These are phyloP conservation scores for Zea luxurians DNA, from an alignment of 176 grass and related monocot genomes.

Conservation along the genomic window DNA sequence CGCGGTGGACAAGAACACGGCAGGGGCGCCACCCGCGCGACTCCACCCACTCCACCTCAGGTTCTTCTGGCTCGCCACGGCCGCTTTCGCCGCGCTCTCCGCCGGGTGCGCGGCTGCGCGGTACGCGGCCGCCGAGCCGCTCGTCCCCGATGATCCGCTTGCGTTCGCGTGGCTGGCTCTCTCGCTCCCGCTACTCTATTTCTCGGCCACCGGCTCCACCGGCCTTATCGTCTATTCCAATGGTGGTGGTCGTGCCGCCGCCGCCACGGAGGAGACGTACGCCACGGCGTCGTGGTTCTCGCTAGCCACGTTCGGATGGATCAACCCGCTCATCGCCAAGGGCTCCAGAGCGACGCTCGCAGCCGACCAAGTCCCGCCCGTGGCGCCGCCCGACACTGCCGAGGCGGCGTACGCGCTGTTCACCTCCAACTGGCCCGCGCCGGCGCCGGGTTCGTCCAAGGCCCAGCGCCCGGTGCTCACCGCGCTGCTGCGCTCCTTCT, in stretches of 20 bases:
- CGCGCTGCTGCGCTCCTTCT: slow-evolving; percentile 60
- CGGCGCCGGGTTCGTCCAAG: slow-evolving; percentile 16
- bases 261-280: slow-evolving; percentile 31
- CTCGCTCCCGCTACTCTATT: slow-evolving; percentile 45
- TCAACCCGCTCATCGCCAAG: slow-evolving; percentile 59
- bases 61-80: slow-evolving; percentile 48
- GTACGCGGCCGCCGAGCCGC: slow-evolving; percentile 20
- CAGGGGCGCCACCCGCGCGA: neutral
- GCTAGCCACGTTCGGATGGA: slow-evolving; percentile 52
- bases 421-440: slow-evolving; percentile 50
- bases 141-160: slow-evolving; percentile 45
- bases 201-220: slow-evolving; percentile 21
- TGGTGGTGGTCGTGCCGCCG: neutral
- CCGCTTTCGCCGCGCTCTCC: slow-evolving; percentile 19
- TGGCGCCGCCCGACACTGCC: slow-evolving; percentile 45
- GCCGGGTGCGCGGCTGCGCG: slow-evolving; percentile 32
- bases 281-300: slow-evolving; percentile 57
- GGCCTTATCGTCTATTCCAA: neutral
- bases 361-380: slow-evolving; percentile 41
- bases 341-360: slow-evolving; percentile 38
- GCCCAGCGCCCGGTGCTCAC: slow-evolving; percentile 22
- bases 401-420: slow-evolving; percentile 45
- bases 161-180: slow-evolving; percentile 37
- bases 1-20: slow-evolving; percentile 31
- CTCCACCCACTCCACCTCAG: slow-evolving; percentile 41